phyloP scores from a whole-genome alignment of 352 stramenopile species.

The Globisporangium canariense region DNA sequence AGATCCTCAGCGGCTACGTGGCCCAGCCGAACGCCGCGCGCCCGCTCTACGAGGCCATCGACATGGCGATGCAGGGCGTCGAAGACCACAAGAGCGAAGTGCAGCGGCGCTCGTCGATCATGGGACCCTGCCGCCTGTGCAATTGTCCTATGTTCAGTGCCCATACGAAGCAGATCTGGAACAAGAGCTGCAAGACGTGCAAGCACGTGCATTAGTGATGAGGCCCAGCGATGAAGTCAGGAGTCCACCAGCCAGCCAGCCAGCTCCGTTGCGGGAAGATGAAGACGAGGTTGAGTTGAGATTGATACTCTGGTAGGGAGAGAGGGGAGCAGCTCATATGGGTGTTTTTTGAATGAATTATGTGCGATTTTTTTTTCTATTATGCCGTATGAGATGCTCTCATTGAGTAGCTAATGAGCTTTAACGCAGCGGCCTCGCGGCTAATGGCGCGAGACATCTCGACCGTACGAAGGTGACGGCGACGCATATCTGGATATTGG shows the following conservation, averaged over 20 bases:
- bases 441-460: too few species aligned
- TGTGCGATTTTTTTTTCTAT: too few species aligned
- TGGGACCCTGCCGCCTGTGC: conserved; percentile 40
- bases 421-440: too few species aligned
- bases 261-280: too few species aligned
- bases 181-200: conserved; percentile 66
- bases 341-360: too few species aligned
- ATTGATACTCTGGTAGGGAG: too few species aligned
- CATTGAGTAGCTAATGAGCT: too few species aligned
- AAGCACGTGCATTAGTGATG: conserved; percentile 57
- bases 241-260: neutral
- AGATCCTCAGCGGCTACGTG: conserved; percentile 42
- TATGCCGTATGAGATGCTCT: too few species aligned
- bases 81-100: conserved; percentile 35
- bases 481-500: too few species aligned
- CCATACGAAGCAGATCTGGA: conserved; percentile 49
- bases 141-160: conserved; percentile 41
- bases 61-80: conserved; percentile 39
- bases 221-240: conserved; percentile 16
- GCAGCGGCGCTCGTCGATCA: conserved; percentile 31
- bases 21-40: conserved; percentile 37
- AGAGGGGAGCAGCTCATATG: too few species aligned
- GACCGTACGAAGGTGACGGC: too few species aligned
- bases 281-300: too few species aligned
- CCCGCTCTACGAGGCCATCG: conserved; percentile 58